These are phyloP conservation scores for Escovopsis sp. DNA, from an alignment of 2,329 filamentous ascomycete species.

Conservation along the genomic window DNA sequence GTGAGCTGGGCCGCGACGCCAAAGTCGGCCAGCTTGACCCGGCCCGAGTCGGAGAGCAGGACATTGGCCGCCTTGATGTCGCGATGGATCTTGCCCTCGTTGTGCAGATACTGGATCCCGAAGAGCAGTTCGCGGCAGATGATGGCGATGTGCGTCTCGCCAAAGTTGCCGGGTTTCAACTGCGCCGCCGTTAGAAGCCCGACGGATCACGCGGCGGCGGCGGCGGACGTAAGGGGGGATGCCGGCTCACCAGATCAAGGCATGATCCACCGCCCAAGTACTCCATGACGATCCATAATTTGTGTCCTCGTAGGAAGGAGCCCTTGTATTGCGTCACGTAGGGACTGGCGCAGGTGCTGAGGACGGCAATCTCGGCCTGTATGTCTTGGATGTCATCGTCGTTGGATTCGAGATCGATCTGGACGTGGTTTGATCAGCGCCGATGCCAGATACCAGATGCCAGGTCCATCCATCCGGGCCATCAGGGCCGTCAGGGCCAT, in stretches of 20 bases:
- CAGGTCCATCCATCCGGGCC: no score
- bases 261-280: conserved; percentile 91
- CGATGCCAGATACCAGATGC: no score
- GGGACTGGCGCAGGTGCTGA: conserved; percentile 87
- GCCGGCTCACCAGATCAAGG: conserved; percentile 60
- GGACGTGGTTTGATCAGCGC: background rate
- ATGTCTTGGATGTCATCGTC: conserved; percentile 98
- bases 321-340: conserved; percentile 94
- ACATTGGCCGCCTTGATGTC: conserved; percentile 97
- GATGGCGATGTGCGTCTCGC: conserved; percentile 82
- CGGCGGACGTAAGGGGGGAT: background rate
- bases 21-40: conserved; percentile 93
- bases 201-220: conserved; percentile 1
- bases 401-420: conserved; percentile 98
- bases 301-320: conserved; percentile 89
- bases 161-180: conserved; percentile 82
- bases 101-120: conserved; percentile 85
- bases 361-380: conserved; percentile 87
- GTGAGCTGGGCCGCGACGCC: conserved; percentile 92
- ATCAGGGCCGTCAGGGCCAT: background rate
- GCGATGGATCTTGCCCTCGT: conserved; percentile 87
- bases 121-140: conserved; percentile 82
- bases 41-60: conserved; percentile 76
- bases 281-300: conserved; percentile 99
- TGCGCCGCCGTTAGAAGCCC: conserved; percentile 20